Percentiles rank a stretch among this genome's conserved stretches.
These are phyloP conservation scores for Boletus mariae DNA, from an alignment of 1,284 basidiomycete genomes.

Conservation along the genomic window DNA sequence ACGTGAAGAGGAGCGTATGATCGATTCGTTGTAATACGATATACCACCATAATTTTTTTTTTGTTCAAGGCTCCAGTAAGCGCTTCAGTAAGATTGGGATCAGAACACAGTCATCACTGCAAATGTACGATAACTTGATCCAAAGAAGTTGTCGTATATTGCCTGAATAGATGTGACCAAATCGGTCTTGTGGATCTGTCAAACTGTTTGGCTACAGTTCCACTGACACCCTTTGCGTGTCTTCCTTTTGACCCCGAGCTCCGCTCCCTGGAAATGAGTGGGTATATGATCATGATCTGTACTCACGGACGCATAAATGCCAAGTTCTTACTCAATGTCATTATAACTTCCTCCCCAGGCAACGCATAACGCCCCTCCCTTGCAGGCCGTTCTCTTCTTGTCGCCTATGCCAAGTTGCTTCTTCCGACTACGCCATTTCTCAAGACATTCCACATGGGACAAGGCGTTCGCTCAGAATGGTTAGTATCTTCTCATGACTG, in stretches of 20 bases:
- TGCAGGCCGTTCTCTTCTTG: constrained; percentile 18
- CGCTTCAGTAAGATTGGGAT: constrained; percentile 39
- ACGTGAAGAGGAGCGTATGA: constrained; percentile 79
- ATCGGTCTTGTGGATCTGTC: constrained; percentile 49
- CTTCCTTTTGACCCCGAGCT: constrained; percentile 43
- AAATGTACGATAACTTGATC: constrained; percentile 16
- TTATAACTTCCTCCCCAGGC: constrained; percentile 29
- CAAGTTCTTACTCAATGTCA: constrained; percentile 35
- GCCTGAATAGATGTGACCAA: constrained; percentile 42
- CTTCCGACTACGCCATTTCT: constrained; percentile 28
- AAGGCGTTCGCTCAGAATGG: constrained; percentile 37
- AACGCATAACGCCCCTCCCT: constrained; percentile 22
- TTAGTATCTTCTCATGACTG: constrained; percentile 37
- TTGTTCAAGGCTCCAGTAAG: constrained; percentile 36
- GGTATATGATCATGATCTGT: constrained; percentile 37
- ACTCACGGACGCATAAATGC: constrained; percentile 38
- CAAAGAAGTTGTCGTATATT: constrained; percentile 33
- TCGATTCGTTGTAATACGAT: constrained; percentile 44
- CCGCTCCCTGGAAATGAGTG: constrained; percentile 41
- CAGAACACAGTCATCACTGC: constrained; percentile 13
- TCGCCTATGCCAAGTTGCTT: constrained; percentile 30
- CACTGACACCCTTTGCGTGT: constrained; percentile 38
- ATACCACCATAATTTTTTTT: constrained; percentile 46
- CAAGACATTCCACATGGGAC: constrained; percentile 37
- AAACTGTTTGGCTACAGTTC: constrained; percentile 43